A percentile compares a stretch with the other conserved stretches of the same genome.
Evolutionary conservation across 768 basidiomycete genomes (phyloP).

Genomic region (Mycena albidolilacea): DNA sequence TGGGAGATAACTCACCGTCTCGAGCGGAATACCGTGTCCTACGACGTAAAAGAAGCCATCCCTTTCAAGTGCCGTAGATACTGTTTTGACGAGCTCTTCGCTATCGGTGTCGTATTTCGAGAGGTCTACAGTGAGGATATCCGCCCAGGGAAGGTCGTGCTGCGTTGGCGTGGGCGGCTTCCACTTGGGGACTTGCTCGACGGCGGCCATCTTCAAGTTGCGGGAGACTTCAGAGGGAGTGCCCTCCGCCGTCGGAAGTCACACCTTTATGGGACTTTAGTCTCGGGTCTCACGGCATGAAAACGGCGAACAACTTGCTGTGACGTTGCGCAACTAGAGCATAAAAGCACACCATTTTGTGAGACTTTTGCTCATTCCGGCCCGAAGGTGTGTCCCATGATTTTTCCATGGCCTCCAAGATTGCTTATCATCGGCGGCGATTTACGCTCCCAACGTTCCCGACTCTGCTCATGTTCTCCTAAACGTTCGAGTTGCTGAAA

Average conservation of each 20-base stretch:
- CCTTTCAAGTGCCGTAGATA: conserved; percentile 48
- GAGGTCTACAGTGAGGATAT: conserved; percentile 55
- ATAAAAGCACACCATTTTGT: conserved; percentile 33
- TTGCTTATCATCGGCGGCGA: too few relatives aligned
- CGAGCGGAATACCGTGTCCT: conserved; percentile 47
- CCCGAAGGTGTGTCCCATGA: background rate
- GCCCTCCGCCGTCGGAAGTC: background rate
- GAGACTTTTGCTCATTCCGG: conserved; percentile 7
- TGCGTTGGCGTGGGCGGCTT: conserved; percentile 41
- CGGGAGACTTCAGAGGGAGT: background rate
- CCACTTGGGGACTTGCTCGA: conserved; percentile 42
- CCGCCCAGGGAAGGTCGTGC: conserved; percentile 50
- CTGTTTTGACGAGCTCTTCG: conserved; percentile 46
- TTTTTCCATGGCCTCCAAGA: too few relatives aligned
- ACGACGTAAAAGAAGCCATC: conserved; percentile 56
- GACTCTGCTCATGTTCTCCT: background rate
- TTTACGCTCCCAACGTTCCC: background rate
- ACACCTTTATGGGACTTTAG: background rate
- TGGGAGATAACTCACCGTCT: conserved; percentile 39
- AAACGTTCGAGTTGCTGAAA: background rate
- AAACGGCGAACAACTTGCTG: background rate
- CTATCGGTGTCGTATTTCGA: conserved; percentile 48
- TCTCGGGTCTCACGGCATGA: background rate
- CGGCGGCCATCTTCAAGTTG: background rate
- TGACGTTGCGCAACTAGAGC: conserved; percentile 25